Evolutionary conservation across 192 early-diverging fungal species (phyloP).

Genomic region (Coemansia sp.): DNA sequence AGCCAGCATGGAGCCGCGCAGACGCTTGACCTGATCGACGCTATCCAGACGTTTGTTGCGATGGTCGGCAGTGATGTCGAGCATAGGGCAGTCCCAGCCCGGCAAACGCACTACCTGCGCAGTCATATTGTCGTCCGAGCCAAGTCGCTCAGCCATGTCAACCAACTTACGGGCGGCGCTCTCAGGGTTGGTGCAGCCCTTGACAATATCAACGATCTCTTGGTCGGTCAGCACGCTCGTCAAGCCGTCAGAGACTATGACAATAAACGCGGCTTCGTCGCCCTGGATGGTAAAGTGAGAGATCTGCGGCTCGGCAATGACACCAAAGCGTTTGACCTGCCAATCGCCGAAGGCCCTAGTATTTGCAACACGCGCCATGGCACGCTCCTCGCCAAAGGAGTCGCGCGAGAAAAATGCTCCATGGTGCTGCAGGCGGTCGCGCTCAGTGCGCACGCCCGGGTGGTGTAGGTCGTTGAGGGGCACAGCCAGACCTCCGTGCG

Average conservation of each 20-base stretch:
- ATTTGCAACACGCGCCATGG: slow-evolving; percentile 66
- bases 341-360: slow-evolving; percentile 73
- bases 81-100: slow-evolving; percentile 68
- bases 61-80: slow-evolving; percentile 66
- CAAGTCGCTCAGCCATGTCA: slow-evolving; percentile 64
- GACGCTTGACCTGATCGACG: slow-evolving; percentile 48
- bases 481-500: slow-evolving; percentile 58
- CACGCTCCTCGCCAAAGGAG: slow-evolving; percentile 74
- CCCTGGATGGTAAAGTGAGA: slow-evolving; percentile 57
- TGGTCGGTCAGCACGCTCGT: slow-evolving; percentile 73
- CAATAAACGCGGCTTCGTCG: slow-evolving; percentile 68
- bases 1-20: slow-evolving; percentile 52
- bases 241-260: slow-evolving; percentile 70
- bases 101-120: slow-evolving; percentile 69
- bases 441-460: slow-evolving; percentile 61
- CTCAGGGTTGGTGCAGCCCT: slow-evolving; percentile 61
- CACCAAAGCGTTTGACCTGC: slow-evolving; percentile 69
- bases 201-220: slow-evolving; percentile 72
- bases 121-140: slow-evolving; percentile 73
- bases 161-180: slow-evolving; percentile 61
- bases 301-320: slow-evolving; percentile 72
- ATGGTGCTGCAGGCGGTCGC: slow-evolving; percentile 66
- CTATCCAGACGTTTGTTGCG: slow-evolving; percentile 63
- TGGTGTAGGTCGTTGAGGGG: slow-evolving; percentile 70
- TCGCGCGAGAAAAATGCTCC: slow-evolving; percentile 75